These are phyloP conservation scores for Wilcoxina mikolae DNA, from an alignment of 495 filamentous ascomycete species.

Conservation along the genomic window DNA sequence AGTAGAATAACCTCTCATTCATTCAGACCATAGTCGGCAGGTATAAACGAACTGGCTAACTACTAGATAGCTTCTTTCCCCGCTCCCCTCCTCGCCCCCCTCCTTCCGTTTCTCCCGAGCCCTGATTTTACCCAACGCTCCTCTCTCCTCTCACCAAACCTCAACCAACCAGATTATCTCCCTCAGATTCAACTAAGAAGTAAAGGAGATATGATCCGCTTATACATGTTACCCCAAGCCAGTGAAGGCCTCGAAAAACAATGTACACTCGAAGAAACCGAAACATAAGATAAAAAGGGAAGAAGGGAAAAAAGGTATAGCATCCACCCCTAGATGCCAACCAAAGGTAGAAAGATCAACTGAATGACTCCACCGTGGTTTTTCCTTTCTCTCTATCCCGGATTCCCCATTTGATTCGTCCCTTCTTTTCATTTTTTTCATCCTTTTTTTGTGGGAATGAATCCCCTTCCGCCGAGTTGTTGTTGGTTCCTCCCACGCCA, in stretches of 20 bases:
- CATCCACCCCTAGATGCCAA: neutral
- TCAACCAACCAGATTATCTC: neutral
- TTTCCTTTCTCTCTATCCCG: neutral
- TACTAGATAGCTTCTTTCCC: neutral
- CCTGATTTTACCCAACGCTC: neutral
- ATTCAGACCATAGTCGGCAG: neutral
- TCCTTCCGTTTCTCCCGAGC: neutral
- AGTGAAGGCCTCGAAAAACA: neutral
- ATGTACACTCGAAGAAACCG: no score
- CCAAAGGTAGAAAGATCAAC: conserved; percentile 1
- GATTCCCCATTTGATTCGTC: neutral
- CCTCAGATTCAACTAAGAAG: conserved; percentile 8
- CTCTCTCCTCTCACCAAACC: neutral
- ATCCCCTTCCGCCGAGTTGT: neutral
- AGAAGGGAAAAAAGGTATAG: neutral
- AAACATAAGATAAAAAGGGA: neutral
- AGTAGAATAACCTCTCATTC: no score
- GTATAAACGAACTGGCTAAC: neutral
- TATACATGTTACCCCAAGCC: neutral
- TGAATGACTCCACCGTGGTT: conserved; percentile 4
- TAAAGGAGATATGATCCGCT: neutral
- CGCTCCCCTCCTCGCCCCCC: neutral
- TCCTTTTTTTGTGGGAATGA: neutral
- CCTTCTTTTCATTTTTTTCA: neutral
- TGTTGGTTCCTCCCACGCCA: neutral